These are phyloP conservation scores for Gypsophila paniculata DNA, from an alignment of 179 eudicot species.

Conservation along the genomic window DNA sequence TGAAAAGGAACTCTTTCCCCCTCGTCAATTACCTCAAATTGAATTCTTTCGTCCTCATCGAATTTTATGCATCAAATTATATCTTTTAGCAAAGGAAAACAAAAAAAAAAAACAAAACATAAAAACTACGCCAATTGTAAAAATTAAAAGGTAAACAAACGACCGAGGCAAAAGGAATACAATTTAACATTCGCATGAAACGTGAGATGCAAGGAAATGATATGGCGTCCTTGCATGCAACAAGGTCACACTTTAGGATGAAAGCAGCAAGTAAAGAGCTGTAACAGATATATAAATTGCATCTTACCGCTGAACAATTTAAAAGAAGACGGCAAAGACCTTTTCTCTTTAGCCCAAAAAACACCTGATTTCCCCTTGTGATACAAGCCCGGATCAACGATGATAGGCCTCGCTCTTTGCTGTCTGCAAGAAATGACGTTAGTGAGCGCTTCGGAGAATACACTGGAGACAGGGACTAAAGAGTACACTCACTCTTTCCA, in stretches of 20 bases:
- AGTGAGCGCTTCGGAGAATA: background rate
- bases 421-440: conserved; percentile 38
- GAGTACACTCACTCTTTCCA: conserved; percentile 84
- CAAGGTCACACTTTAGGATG: background rate
- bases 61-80: no score
- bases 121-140: no score
- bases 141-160: no score
- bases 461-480: conserved; percentile 16
- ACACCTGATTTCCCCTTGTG: conserved; percentile 74
- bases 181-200: background rate
- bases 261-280: background rate
- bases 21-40: no score
- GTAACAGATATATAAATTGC: background rate
- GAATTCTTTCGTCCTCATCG: no score
- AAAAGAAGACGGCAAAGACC: conserved; percentile 78
- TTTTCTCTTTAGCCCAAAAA: conserved; percentile 88
- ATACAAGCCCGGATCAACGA: conserved; percentile 89
- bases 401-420: conserved; percentile 83
- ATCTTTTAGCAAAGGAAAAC: no score
- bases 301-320: conserved; percentile 68
- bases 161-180: no score
- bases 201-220: no score
- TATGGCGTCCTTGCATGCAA: background rate
- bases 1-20: no score
- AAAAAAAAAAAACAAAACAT: no score